Evolutionary conservation across 441 rosid genomes (phyloP).

Genomic region (Populus hybrid): DNA sequence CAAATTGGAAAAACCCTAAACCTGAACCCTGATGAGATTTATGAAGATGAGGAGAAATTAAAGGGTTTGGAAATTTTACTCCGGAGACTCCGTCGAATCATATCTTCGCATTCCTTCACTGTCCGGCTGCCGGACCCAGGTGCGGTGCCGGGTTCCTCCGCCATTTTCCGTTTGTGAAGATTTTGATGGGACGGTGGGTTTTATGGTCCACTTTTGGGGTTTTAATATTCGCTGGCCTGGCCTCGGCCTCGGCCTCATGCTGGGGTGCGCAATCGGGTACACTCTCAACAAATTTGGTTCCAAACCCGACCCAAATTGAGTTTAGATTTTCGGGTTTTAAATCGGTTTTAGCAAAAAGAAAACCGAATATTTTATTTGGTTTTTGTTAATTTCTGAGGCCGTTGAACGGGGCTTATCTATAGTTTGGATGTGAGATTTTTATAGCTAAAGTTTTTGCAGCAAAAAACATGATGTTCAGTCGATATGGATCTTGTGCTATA

Average conservation of each 20-base stretch:
- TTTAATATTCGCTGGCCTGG: neutral
- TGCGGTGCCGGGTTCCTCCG: conserved; percentile 16
- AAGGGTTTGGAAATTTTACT: conserved; percentile 28
- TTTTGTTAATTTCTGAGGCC: no score
- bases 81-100: conserved; percentile 50
- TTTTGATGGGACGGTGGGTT: neutral
- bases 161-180: conserved; percentile 25
- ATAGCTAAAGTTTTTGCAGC: no score
- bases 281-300: neutral
- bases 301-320: neutral
- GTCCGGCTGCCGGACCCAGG: conserved; percentile 24
- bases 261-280: neutral
- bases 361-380: no score
- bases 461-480: no score
- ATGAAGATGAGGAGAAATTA: neutral
- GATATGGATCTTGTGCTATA: no score
- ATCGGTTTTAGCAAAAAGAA: no score
- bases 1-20: conserved; percentile 7
- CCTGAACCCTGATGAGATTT: conserved; percentile 14
- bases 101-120: conserved; percentile 42
- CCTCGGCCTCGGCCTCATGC: neutral
- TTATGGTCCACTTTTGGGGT: neutral
- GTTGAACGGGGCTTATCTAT: no score
- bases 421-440: no score
- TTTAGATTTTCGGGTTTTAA: no score